Percentiles rank a stretch among this genome's conserved stretches.
Evolutionary conservation across 139 green algal genomes (phyloP).

Genomic region (Chlorokybus atmophyticus): DNA sequence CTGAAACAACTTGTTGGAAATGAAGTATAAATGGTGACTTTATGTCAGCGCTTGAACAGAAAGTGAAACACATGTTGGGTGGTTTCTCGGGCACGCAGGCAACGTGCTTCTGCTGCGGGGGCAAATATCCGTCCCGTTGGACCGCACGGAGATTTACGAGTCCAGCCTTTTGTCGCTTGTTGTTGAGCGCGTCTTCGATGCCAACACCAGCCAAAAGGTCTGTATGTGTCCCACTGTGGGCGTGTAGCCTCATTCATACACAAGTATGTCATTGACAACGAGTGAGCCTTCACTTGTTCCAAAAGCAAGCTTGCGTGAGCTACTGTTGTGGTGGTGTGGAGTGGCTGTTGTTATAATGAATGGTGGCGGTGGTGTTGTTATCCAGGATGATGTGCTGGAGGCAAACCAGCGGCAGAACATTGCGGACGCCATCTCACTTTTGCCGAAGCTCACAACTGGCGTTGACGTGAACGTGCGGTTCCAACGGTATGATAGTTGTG

Average conservation of each 20-base stretch:
- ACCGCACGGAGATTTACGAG: constrained; percentile 17
- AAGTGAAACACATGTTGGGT: no score
- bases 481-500: constrained; percentile 9
- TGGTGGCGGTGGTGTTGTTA: constrained; percentile 4
- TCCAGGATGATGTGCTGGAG: constrained; percentile 30
- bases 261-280: constrained; percentile 19
- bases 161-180: constrained; percentile 18
- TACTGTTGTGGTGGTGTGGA: constrained; percentile 8
- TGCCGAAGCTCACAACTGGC: constrained; percentile 69
- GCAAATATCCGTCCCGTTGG: constrained; percentile 10
- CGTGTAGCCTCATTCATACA: not conserved
- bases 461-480: constrained; percentile 92
- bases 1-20: no score
- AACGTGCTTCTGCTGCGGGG: constrained; percentile 27
- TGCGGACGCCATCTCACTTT: constrained; percentile 45
- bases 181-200: constrained; percentile 15
- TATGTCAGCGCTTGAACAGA: no score
- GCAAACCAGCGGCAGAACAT: constrained; percentile 53
- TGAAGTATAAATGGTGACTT: no score
- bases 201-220: constrained; percentile 11
- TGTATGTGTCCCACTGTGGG: not conserved
- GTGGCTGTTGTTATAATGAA: not conserved
- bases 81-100: no score
- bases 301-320: constrained; percentile 64
- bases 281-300: constrained; percentile 8